Base-by-base conservation (phyloP, 2,329 filamentous ascomycete genomes). In the Aureobasidium sp. region DNA sequence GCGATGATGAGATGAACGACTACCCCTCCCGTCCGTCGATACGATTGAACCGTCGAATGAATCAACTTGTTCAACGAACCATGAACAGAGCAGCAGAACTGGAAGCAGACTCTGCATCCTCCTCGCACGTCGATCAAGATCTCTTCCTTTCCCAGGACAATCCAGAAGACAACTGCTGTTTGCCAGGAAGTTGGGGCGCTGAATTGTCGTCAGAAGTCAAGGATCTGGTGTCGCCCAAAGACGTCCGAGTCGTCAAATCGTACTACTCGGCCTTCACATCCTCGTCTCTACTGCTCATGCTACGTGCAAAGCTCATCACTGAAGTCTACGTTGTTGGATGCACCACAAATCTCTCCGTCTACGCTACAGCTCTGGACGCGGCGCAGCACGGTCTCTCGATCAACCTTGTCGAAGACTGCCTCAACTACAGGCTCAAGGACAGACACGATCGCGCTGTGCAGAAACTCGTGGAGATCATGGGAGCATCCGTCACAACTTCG, bases 341-440 rank as follows among this genome's bases (percentile, higher is more conserved):
- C 46, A 81, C 95, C 51, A 89, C 87, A 45, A 96, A 97, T 68
- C 78, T 95, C 37, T 92, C 91, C 33, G 86, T 97, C 49, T 91
- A 94, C 70, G 93, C 94, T 8, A 96, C 93, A 0, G 91, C 91
- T 3, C 80, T 95, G 64, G 94, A 96, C 69, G 94, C 93, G 11
- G 92, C 90, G 1, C 84, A 88, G 21, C 88, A 96, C 72, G 94
- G 92, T 4, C 85, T 95, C 68, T 80, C 84, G n/a, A 90, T 96
- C 68, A 94, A 88, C 5, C 78, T 97, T 13, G 78, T 97, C 40
- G 86, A 94, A 57, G 91, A 97, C 71, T 96, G 92, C 71, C 84
- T 95, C 60, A 92, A 91, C 11, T 96, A 87, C 69, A 84, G 89
- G 49, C 85, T 79, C 66, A 82, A 85, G 61, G 73, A 77, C 19